A percentile compares a stretch with the other conserved stretches of the same genome.
Evolutionary conservation across 495 filamentous ascomycete genomes (phyloP).

Genomic region (Podospora australis): DNA sequence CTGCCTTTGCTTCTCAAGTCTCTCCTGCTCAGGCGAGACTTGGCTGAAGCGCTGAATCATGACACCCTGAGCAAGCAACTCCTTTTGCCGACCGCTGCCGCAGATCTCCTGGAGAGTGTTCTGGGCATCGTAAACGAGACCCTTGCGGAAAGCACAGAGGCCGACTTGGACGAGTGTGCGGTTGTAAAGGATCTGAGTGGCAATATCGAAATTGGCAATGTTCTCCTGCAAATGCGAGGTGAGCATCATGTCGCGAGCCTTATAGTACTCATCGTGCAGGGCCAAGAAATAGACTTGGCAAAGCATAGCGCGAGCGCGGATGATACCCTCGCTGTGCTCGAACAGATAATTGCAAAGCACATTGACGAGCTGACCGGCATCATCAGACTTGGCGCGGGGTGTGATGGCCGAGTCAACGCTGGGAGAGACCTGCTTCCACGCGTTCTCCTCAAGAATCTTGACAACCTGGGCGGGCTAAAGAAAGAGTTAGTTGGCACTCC

Average conservation of each 20-base stretch:
- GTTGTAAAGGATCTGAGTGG: constrained; percentile 98
- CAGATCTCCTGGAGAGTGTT: constrained; percentile 96
- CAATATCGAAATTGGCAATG: constrained; percentile 89
- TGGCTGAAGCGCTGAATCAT: constrained; percentile 95
- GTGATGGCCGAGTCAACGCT: constrained; percentile 73
- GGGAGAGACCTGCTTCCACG: constrained; percentile 75
- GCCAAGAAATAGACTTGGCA: constrained; percentile 98
- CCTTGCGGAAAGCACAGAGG: constrained; percentile 94
- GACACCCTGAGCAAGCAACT: constrained; percentile 93
- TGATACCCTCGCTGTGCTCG: constrained; percentile 85
- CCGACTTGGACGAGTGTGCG: constrained; percentile 95
- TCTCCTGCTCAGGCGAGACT: constrained; percentile 94
- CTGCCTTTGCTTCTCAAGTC: constrained; percentile 90
- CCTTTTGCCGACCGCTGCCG: constrained; percentile 93
- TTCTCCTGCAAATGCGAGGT: constrained; percentile 99
- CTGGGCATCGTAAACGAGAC: constrained; percentile 94
- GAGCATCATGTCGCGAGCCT: constrained; percentile 95
- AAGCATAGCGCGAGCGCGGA: constrained; percentile 92
- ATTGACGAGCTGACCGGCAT: constrained; percentile 71
- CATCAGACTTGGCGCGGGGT: constrained; percentile 54
- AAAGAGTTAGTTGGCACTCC: too few relatives aligned
- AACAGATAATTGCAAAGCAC: constrained; percentile 93
- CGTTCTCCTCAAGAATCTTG: constrained; percentile 82
- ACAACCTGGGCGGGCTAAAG: constrained; percentile 85
- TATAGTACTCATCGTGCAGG: constrained; percentile 94